Base-by-base conservation (phyloP, 73 alveolate genomes). In the Tetrahymena malaccensis region DNA sequence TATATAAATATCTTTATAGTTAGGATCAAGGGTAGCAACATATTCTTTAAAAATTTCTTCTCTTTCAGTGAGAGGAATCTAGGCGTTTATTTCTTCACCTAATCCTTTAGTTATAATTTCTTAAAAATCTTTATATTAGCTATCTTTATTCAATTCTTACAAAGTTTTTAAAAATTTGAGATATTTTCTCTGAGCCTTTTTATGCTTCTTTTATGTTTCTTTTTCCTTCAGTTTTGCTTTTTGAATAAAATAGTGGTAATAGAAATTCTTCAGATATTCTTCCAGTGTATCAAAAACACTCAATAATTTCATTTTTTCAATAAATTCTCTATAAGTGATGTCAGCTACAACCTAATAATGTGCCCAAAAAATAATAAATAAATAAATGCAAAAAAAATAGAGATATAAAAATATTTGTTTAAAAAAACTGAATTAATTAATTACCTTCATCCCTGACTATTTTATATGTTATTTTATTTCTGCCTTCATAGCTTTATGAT, bases 1-100 rank as follows among this genome's bases (percentile, higher is more conserved):
- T 0, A 70, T 70, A 70, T 70, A 70, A 70, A 70, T 70, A 70
- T 70, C 89, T 25, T 70, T 70, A 33, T 70, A 70, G 37, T 70
- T 70, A 27, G 89, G 89, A 70, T 70, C 89, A 27, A 70, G 89
- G 43, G 89, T 70, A 70, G 89, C 89, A 0, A 70, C 89, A 70
- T 70, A 70, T 70, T 70, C 89, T 31, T 70, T 70, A 70, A 70
- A 70, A 31, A 70, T 70, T 70, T 70, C 89, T 70, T 70, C 89
- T 70, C 89, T 70, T 70, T 70, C 89, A 70, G 89, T 70, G 89
- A 70, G 89, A 70, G 89, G 89, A 70, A 70, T 70, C 89, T 70
- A 70, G 37, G 89, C 89, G 37, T 70, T 70, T 4, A 70, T 70
- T 70, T 70, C 89, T 70, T 70, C 89, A 70, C 89, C 89, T 70